A percentile compares a stretch with the other conserved stretches of the same genome.
Conservation (phyloP, 306 rosid genomes). For the Cyamopsis tetragonoloba region DNA sequence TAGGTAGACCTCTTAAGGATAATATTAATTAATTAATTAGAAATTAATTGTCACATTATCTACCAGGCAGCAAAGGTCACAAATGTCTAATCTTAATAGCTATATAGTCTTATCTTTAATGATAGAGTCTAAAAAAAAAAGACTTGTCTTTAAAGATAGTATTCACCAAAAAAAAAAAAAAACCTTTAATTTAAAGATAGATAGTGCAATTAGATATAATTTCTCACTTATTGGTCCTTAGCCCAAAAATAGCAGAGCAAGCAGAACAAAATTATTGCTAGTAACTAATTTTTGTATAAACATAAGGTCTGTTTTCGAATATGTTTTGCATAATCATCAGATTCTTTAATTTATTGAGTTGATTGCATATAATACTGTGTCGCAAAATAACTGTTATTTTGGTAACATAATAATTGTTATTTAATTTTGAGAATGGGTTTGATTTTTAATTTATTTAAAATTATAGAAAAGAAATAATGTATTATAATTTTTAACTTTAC, state of each 20-base stretch:
- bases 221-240: slow-evolving; percentile 9
- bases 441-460: background rate
- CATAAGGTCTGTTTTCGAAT: background rate
- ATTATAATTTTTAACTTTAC: background rate
- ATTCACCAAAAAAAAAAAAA: too few relatives aligned
- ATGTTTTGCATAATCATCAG: background rate
- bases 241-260: background rate
- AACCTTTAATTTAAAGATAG: background rate
- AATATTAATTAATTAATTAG: background rate
- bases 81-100: background rate
- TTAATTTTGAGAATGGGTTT: too few relatives aligned
- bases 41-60: background rate
- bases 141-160: background rate
- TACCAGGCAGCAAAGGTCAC: background rate
- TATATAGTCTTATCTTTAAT: too few relatives aligned
- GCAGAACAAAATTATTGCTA: background rate
- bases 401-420: too few relatives aligned
- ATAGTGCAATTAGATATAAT: background rate
- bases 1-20: background rate
- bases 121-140: background rate
- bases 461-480: background rate
- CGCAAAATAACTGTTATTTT: background rate
- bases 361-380: background rate
- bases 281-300: background rate
- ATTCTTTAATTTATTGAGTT: background rate